Evolutionary conservation across 176 grass and related monocot genomes (phyloP), one percentile per base, ranked within the genome.

Genomic region (Eleusine coracana): DNA sequence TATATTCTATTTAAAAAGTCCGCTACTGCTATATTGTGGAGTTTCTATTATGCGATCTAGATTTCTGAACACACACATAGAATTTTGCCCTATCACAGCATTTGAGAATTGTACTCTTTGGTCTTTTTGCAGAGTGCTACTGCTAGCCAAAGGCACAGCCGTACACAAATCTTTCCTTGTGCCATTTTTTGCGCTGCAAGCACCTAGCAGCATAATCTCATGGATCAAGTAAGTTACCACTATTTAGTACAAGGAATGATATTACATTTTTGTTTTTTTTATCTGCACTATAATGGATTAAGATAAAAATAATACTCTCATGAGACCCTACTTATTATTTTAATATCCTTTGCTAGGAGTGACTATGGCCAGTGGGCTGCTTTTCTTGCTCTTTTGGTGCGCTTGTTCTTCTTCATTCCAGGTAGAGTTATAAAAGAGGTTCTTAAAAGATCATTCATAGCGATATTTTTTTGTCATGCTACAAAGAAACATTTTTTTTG

Each of bases 151-250:
- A 93, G 96, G 96, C 81, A 98, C 96, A 16, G 76, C 91, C 10
- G 93, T 98, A 76, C 84, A 92, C 63, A 98, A 98, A 87, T 93
- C 93, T 21, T 96, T 98, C 74, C 96, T 98, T 55, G 93, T 96
- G 54, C 96, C 96, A 9, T 82, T 98, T 63, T 91, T 98, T 83
- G 91, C 87, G 76, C 59, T 98, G 74, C 92, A 88, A 90, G 93
- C 96, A 77, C 96, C 96, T 76, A 7, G 51, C 49, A 88, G 77
- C 76, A 61, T 95, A 56, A 88, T 99, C 54, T 89, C 91, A 65
- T 99, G 96, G 96, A 93, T 99, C 83, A 95, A 96, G 96, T 99
- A 84, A 98, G 92, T 75, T 80, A 41, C 29, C 28, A 7, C 73
- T 77, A 45, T 68, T 62, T 78, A 58, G 36, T 80, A 28, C 44